Base-by-base conservation (phyloP, 441 rosid genomes). In the Biscutella laevigata region DNA sequence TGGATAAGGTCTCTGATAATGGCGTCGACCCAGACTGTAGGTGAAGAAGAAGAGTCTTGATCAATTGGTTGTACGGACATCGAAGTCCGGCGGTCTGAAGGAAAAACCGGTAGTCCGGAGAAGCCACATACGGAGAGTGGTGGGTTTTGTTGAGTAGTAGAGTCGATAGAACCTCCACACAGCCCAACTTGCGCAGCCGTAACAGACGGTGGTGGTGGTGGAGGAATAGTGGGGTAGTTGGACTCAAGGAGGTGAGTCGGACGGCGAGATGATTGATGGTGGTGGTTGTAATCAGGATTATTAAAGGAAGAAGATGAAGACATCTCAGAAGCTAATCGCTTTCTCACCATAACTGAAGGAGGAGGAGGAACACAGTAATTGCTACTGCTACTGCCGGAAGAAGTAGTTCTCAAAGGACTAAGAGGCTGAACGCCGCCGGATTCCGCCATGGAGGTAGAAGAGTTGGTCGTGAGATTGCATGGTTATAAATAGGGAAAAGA, bases 71-170 rank as follows among this genome's bases (percentile, higher is more conserved):
- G 58, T 50, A 47, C 58, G 39, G 75, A 59, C 70, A 49, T 44
- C 2, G 39, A 32, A 10, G 35, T 25, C 16, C 67, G 40, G 61
- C 74, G 66, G 42, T 81, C 90, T 0, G 98, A 78, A 27, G 91
- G 89, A 40, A 91, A 91, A 61, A 91, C 73, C 2, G 98, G 98
- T 3, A 91, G 70, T 21, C 96, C 96, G 7, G 98, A 91, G 64
- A 88, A 85, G 53, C 84, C 91, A 63, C 98, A 91, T n/a, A 91
- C 81, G 6, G 92, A 50, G 21, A 68, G 54, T 4, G 97, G 92
- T 12, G 79, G 59, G 14, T 53, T 74, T 35, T 65, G 56, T 3
- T 54, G 43, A 36, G 68, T 32, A 49, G 55, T 11, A n/a, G n/a
- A n/a, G n/a, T n/a, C n/a, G n/a, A n/a, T n/a, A n/a, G n/a, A n/a